Percentiles rank a stretch among this genome's conserved stretches.
These are phyloP conservation scores for Hymenoscyphus infarciens DNA, from an alignment of 2,329 filamentous ascomycete genomes.

Conservation along the genomic window DNA sequence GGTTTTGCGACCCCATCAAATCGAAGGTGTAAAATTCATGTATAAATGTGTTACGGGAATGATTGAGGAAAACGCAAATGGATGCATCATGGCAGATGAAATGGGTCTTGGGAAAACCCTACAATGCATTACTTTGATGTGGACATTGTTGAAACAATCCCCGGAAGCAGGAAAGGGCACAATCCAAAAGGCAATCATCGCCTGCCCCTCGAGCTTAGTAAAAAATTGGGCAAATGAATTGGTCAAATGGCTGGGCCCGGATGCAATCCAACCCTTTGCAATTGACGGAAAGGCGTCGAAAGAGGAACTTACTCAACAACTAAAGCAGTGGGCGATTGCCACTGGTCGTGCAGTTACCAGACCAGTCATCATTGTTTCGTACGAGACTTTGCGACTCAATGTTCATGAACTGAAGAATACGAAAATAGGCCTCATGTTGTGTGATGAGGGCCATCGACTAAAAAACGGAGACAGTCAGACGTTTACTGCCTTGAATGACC, in stretches of 20 bases:
- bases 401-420: slow-evolving; percentile 86
- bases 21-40: slow-evolving; percentile 97
- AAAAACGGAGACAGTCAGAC: slow-evolving; percentile 98
- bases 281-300: slow-evolving; percentile 97
- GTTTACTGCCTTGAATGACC: slow-evolving; percentile 81
- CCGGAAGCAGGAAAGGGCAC: slow-evolving; percentile 90
- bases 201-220: slow-evolving; percentile 92
- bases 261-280: slow-evolving; percentile 88
- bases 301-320: slow-evolving; percentile 82
- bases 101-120: slow-evolving; percentile 98
- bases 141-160: slow-evolving; percentile 94
- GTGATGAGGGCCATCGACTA: slow-evolving; percentile 92
- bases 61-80: slow-evolving; percentile 88
- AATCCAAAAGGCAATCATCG: slow-evolving; percentile 95
- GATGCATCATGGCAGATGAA: slow-evolving; percentile 99
- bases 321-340: slow-evolving; percentile 92
- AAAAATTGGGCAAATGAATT: slow-evolving; percentile 98
- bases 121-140: slow-evolving; percentile 94
- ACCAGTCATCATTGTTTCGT: slow-evolving; percentile 95
- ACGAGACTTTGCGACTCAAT: slow-evolving; percentile 90
- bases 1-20: slow-evolving; percentile 90
- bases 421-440: slow-evolving; percentile 87
- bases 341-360: slow-evolving; percentile 85
- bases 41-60: slow-evolving; percentile 93
- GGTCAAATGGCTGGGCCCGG: slow-evolving; percentile 91